A percentile compares a stretch with the other conserved stretches of the same genome.
phyloP scores from a whole-genome alignment of 2,329 filamentous ascomycete genomes.

The Aspergillus puulaauensis region DNA sequence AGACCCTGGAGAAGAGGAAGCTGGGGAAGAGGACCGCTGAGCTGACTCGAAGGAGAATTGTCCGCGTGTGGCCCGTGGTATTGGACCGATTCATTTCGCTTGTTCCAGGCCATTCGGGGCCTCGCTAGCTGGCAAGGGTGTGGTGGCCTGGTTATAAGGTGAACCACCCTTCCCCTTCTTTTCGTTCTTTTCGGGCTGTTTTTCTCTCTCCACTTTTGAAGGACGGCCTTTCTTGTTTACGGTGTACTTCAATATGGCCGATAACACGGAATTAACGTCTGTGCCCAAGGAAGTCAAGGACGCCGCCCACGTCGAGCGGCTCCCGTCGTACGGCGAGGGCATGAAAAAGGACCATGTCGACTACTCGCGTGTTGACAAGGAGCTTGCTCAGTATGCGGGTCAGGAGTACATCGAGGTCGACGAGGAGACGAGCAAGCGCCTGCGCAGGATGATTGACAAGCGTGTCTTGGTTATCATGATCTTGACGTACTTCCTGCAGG shows the following conservation, averaged over 20 bases:
- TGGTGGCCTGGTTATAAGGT: background rate
- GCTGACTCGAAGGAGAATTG: constrained; percentile 1
- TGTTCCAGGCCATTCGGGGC: background rate
- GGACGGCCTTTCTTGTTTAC: background rate
- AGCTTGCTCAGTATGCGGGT: constrained; percentile 68
- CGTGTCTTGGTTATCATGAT: constrained; percentile 71
- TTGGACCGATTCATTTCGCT: background rate
- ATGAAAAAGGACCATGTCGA: constrained; percentile 55
- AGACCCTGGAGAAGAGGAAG: constrained; percentile 3
- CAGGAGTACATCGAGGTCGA: constrained; percentile 58
- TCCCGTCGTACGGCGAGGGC: constrained; percentile 46
- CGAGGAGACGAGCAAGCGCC: constrained; percentile 58
- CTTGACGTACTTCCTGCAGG: constrained; percentile 69
- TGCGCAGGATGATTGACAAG: constrained; percentile 66
- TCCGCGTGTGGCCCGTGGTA: background rate
- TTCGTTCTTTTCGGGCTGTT: no score
- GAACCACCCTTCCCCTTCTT: background rate
- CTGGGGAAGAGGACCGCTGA: background rate
- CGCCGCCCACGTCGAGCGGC: constrained; percentile 50
- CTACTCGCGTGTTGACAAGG: constrained; percentile 64
- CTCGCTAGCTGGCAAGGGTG: background rate
- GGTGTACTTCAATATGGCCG: constrained; percentile 1
- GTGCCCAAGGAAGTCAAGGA: constrained; percentile 18
- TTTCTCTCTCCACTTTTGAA: background rate
- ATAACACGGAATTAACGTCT: constrained; percentile 2